These are phyloP conservation scores for Rugosomyces carneus DNA, from an alignment of 1,284 basidiomycete genomes.

Conservation along the genomic window DNA sequence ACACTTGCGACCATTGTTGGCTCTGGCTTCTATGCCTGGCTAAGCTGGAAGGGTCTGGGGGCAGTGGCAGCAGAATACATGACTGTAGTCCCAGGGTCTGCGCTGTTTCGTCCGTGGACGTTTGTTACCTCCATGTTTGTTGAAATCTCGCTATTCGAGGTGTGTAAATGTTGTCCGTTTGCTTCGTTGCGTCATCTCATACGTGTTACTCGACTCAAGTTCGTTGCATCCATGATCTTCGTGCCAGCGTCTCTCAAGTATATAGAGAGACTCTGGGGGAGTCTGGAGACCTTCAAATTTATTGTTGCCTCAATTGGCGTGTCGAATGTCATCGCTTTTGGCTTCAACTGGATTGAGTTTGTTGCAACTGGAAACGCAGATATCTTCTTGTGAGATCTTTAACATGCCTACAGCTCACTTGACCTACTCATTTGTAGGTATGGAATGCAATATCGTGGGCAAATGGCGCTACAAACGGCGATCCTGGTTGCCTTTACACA, in stretches of 20 bases:
- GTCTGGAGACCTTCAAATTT: conserved; percentile 83
- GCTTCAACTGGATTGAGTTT: conserved; percentile 79
- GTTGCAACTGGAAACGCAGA: conserved; percentile 57
- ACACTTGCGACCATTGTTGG: conserved; percentile 61
- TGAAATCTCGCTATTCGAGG: conserved; percentile 82
- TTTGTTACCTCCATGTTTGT: conserved; percentile 84
- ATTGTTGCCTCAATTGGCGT: conserved; percentile 72
- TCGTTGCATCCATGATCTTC: conserved; percentile 71
- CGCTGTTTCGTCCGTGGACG: conserved; percentile 90
- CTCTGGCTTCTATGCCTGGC: conserved; percentile 62
- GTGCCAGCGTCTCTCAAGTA: conserved; percentile 85
- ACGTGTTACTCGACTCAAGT: conserved; percentile 48
- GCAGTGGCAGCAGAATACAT: conserved; percentile 61
- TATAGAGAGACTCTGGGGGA: conserved; percentile 91
- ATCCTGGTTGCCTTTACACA: conserved; percentile 96
- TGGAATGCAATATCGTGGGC: conserved; percentile 85
- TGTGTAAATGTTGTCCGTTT: conserved; percentile 31
- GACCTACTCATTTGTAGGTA: conserved; percentile 44
- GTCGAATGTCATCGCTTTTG: conserved; percentile 84
- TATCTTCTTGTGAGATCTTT: conserved; percentile 55
- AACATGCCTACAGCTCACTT: conserved; percentile 6
- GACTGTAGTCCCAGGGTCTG: conserved; percentile 78
- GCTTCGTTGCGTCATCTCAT: conserved; percentile 15
- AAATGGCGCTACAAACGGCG: conserved; percentile 87
- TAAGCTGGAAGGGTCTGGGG: conserved; percentile 45